phyloP scores from a whole-genome alignment of 345 rosid species.

The Lepidium sativum region DNA sequence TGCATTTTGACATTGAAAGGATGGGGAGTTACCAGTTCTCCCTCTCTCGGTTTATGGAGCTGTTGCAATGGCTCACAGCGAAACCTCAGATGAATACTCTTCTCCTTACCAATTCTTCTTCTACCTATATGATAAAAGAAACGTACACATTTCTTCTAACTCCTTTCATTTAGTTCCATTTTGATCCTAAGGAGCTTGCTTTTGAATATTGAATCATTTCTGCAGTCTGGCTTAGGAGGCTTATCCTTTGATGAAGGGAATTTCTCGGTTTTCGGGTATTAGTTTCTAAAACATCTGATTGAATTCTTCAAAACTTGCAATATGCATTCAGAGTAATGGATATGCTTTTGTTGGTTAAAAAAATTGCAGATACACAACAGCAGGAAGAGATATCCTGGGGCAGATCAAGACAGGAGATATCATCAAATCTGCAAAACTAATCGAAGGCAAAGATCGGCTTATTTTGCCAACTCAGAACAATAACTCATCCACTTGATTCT shows the following conservation, averaged over 20 bases:
- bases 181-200: not conserved
- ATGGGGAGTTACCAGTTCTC: slow-evolving; percentile 85
- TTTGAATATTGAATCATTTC: not conserved
- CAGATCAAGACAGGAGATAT: slow-evolving; percentile 81
- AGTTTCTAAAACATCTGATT: not conserved
- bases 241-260: slow-evolving; percentile 93
- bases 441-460: slow-evolving; percentile 74
- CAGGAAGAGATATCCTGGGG: slow-evolving; percentile 65
- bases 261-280: slow-evolving; percentile 86
- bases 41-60: slow-evolving; percentile 86
- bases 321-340: not conserved
- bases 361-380: slow-evolving; percentile 48
- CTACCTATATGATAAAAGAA: slow-evolving; percentile 85
- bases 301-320: not conserved
- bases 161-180: not conserved
- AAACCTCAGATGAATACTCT: slow-evolving; percentile 77
- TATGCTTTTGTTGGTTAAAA: not conserved
- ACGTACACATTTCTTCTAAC: slow-evolving; percentile 35
- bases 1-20: slow-evolving; percentile 34
- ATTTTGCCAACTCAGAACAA: slow-evolving; percentile 42
- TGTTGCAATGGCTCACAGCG: slow-evolving; percentile 88
- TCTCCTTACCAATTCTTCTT: slow-evolving; percentile 89
- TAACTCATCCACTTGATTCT: slow-evolving; percentile 28
- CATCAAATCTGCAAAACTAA: slow-evolving; percentile 60
- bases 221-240: slow-evolving; percentile 86